These are phyloP conservation scores for Tulasnella sp. DNA, from an alignment of 768 basidiomycete species.

Conservation along the genomic window DNA sequence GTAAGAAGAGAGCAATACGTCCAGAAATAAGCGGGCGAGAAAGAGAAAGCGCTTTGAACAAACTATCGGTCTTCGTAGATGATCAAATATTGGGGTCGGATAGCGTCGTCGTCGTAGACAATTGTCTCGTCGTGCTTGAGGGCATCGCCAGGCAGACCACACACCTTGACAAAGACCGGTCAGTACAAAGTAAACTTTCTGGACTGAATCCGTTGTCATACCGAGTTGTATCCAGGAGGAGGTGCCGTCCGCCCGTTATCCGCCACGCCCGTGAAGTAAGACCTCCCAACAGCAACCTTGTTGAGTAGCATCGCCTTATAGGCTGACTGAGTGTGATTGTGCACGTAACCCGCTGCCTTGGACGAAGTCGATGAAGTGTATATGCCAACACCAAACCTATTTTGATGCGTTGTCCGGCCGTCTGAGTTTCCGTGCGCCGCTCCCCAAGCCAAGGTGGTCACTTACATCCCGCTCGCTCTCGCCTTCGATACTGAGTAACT, in stretches of 20 bases:
- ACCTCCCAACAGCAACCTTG: background rate
- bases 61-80: background rate
- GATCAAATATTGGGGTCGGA: background rate
- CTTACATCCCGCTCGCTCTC: background rate
- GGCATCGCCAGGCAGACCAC: background rate
- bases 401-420: background rate
- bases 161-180: background rate
- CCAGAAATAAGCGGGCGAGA: too few relatives aligned
- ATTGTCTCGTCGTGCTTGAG: background rate
- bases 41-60: background rate
- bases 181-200: too few relatives aligned
- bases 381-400: conserved; percentile 1
- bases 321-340: background rate
- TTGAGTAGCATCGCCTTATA: background rate
- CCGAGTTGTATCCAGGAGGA: background rate
- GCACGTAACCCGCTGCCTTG: background rate
- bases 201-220: background rate
- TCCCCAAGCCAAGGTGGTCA: background rate
- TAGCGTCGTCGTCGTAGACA: background rate
- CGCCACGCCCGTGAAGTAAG: background rate
- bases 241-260: background rate
- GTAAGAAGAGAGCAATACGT: too few relatives aligned
- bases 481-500: background rate
- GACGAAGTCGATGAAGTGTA: background rate
- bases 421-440: too few relatives aligned